phyloP scores from a whole-genome alignment of 2,329 filamentous ascomycete species.

The Hymenoscyphus occultus region DNA sequence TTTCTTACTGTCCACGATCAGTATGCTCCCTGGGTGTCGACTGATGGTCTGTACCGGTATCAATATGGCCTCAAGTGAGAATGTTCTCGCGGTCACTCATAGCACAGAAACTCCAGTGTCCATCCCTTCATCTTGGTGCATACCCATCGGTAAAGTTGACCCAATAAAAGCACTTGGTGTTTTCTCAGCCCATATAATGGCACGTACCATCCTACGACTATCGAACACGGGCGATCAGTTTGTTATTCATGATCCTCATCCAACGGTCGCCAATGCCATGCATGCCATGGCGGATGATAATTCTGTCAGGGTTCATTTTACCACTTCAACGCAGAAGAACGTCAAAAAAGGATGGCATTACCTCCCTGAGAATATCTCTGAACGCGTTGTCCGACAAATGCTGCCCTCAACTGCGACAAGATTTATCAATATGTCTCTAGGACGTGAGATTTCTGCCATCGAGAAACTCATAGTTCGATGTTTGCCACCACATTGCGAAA shows the following conservation, averaged over 20 bases:
- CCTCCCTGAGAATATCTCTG: background rate
- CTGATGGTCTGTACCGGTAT: too few relatives aligned
- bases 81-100: too few relatives aligned
- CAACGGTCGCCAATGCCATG: background rate
- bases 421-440: background rate
- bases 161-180: too few relatives aligned
- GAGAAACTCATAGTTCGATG: background rate
- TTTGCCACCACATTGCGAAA: background rate
- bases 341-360: background rate
- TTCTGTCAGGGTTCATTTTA: too few relatives aligned
- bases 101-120: too few relatives aligned
- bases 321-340: background rate
- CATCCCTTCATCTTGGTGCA: too few relatives aligned
- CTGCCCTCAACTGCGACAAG: background rate
- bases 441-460: background rate
- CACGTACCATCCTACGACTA: background rate
- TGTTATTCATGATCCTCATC: background rate
- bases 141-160: too few relatives aligned
- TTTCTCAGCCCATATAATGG: too few relatives aligned
- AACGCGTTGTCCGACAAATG: background rate
- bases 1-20: too few relatives aligned
- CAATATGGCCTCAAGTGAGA: too few relatives aligned
- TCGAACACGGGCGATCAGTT: background rate
- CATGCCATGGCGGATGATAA: too few relatives aligned
- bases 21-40: too few relatives aligned